These are phyloP conservation scores for Pythium periplocum DNA, from an alignment of 352 stramenopile genomes.

Conservation along the genomic window DNA sequence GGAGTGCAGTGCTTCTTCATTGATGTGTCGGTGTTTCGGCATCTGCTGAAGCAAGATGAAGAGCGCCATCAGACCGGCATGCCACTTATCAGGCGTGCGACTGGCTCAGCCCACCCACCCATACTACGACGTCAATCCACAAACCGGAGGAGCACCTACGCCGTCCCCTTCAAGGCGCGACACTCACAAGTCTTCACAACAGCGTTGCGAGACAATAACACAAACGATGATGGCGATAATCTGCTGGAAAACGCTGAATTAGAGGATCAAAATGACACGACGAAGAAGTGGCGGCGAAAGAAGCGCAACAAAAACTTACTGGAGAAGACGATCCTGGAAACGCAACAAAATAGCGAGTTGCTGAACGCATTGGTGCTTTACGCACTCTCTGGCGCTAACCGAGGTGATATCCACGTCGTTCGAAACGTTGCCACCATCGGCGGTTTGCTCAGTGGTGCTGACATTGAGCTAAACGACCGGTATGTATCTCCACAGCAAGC, in stretches of 20 bases:
- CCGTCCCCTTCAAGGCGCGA: conserved; percentile 16
- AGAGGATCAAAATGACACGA: conserved; percentile 28
- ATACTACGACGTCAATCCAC: conserved; percentile 15
- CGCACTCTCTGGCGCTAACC: conserved; percentile 68
- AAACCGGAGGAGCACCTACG: conserved; percentile 13
- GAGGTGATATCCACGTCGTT: conserved; percentile 73
- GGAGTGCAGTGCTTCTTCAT: conserved; percentile 59
- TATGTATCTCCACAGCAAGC: conserved; percentile 55
- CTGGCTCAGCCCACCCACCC: not conserved
- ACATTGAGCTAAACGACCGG: conserved; percentile 69
- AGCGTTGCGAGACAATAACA: conserved; percentile 5
- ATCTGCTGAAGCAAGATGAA: conserved; percentile 9
- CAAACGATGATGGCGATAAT: conserved; percentile 17
- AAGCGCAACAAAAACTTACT: conserved; percentile 71
- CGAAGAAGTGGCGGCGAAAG: conserved; percentile 60
- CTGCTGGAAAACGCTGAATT: conserved; percentile 27
- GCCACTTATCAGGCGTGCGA: conserved; percentile 8
- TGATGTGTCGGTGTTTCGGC: conserved; percentile 27
- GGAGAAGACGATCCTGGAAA: conserved; percentile 50
- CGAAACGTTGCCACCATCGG: conserved; percentile 58
- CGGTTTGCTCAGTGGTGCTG: conserved; percentile 36
- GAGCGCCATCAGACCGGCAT: not conserved
- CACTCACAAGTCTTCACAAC: conserved; percentile 33
- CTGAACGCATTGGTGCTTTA: conserved; percentile 65
- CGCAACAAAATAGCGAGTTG: conserved; percentile 41